phyloP scores from a whole-genome alignment of 257 asterid genomes.

The Coffea eugenioides region DNA sequence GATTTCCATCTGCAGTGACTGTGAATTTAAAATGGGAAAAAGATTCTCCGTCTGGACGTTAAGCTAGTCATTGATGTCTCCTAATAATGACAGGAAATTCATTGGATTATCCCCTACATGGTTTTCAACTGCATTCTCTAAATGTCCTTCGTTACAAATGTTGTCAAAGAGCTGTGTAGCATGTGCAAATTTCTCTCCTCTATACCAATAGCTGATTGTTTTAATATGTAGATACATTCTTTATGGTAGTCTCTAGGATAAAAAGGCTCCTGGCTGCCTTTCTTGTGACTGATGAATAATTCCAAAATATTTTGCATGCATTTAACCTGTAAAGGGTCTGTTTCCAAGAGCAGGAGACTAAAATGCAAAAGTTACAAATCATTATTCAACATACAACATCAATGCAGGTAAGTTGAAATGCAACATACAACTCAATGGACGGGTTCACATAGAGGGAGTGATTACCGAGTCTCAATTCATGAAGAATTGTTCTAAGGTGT shows the following conservation, averaged over 20 bases:
- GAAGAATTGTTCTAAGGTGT: slow-evolving; percentile 29
- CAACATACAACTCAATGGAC: slow-evolving; percentile 36
- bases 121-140: neutral
- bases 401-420: slow-evolving; percentile 35
- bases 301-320: neutral
- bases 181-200: neutral
- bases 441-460: slow-evolving; percentile 42
- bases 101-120: neutral
- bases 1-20: neutral
- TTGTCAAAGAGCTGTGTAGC: neutral
- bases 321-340: neutral
- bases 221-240: neutral
- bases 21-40: neutral
- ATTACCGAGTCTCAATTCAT: slow-evolving; percentile 26
- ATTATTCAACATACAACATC: neutral
- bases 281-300: too few species aligned
- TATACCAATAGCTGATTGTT: neutral
- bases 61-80: neutral
- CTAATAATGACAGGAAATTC: neutral
- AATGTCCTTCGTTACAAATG: neutral
- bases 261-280: neutral
- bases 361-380: neutral
- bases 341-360: neutral
- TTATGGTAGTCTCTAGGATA: too few species aligned
- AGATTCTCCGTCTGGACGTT: neutral